These are phyloP conservation scores for Penicillium palitans DNA, from an alignment of 2,329 filamentous ascomycete species.

Conservation along the genomic window DNA sequence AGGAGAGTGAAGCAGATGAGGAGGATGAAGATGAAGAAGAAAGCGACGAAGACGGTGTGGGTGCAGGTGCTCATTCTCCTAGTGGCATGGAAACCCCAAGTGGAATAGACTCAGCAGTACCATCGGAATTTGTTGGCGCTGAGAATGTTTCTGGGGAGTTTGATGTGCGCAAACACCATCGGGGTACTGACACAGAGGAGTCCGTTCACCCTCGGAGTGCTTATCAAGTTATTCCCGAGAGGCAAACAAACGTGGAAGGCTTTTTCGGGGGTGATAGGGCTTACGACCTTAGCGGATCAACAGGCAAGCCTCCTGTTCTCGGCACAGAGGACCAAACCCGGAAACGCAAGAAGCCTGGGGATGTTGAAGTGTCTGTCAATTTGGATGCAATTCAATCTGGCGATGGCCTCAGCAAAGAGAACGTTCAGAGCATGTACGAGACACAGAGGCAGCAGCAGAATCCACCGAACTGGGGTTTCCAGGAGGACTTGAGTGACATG, in stretches of 20 bases:
- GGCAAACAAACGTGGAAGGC: conserved; percentile 78
- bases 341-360: conserved; percentile 93
- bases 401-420: conserved; percentile 81
- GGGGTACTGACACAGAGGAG: conserved; percentile 87
- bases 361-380: conserved; percentile 90
- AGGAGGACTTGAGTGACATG: conserved; percentile 93
- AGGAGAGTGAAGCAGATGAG: conserved; percentile 68
- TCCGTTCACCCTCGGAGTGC: conserved; percentile 71
- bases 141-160: conserved; percentile 83
- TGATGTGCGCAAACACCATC: conserved; percentile 81
- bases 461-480: conserved; percentile 71
- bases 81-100: conserved; percentile 77
- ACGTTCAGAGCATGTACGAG: conserved; percentile 78
- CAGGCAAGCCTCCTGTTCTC: conserved; percentile 67
- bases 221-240: conserved; percentile 87
- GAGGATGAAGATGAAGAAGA: conserved; percentile 48
- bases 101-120: conserved; percentile 75
- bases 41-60: conserved; percentile 60
- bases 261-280: conserved; percentile 96
- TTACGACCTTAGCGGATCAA: conserved; percentile 75
- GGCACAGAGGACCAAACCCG: conserved; percentile 74
- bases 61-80: conserved; percentile 69
- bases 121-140: conserved; percentile 73
- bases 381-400: conserved; percentile 73
- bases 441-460: conserved; percentile 64